Base-by-base conservation (phyloP, 441 rosid genomes). In the Jatropha multifida region DNA sequence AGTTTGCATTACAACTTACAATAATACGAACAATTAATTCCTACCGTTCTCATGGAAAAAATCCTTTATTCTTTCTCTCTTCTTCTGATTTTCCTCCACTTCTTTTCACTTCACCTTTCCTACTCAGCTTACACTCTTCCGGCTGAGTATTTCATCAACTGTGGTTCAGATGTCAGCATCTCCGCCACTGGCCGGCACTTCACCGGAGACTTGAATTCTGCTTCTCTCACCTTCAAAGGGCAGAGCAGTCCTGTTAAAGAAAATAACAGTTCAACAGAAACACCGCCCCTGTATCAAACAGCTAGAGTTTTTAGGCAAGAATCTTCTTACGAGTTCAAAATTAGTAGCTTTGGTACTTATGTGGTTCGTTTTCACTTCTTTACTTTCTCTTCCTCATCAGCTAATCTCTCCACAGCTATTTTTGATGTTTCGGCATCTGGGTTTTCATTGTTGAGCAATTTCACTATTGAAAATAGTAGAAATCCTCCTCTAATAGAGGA, bases 321-420 rank as follows among this genome's bases (percentile, higher is more conserved):
- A 9, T 77, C 80, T n/a, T 64, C 20, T n/a, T 88, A 90, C 37
- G 72, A 71, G 62, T 84, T 90, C 40, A 23, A 72, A 40, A 85
- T 86, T 77, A 76, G 40, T 72, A 59, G 3, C 41, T 61, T 56
- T 2, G 86, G 83, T 44, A 72, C 77, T 72, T 79, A 82, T 58
- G 32, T 90, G 78, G 84, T 88, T 77, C 91, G 90, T 17, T 81
- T 88, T 79, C 92, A 88, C 51, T 87, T 90, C 84, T 85, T 76
- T 69, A 65, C 86, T 49, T 85, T 86, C 76, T 54, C 64, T 42
- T 72, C 85, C 27, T 41, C 72, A 15, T 44, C 71, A 14, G 62
- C 26, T 44, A 69, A 82, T 63, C 70, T 87, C 60, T 74, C 77
- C 27, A 63, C 78, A 15, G 88, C 94, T 23, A 27, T 54, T 69